Conservation (phyloP, 192 early-diverging fungal species). For the Backusella tarrabulga region DNA sequence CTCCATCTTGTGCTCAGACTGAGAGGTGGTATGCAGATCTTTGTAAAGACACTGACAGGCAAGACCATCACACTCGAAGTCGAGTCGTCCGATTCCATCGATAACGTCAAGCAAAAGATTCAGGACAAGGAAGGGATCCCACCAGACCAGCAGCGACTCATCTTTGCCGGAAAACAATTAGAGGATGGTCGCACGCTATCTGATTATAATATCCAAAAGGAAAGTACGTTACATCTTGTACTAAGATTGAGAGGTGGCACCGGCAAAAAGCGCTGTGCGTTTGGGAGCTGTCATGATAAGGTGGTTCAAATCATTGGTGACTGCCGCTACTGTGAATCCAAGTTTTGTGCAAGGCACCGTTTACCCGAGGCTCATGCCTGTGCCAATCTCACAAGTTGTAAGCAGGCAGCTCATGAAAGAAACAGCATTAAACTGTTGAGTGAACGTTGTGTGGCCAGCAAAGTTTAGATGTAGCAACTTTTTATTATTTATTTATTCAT, state of each 20-base stretch:
- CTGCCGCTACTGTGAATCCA: slow-evolving; percentile 59
- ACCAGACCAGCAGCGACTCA: slow-evolving; percentile 77
- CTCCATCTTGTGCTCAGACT: slow-evolving; percentile 67
- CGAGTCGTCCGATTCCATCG: slow-evolving; percentile 90
- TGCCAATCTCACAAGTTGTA: slow-evolving; percentile 58
- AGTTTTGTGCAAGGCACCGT: slow-evolving; percentile 70
- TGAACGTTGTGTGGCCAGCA: slow-evolving; percentile 69
- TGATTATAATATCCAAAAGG: slow-evolving; percentile 82
- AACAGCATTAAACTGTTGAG: slow-evolving; percentile 55
- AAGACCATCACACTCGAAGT: slow-evolving; percentile 90
- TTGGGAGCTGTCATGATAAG: slow-evolving; percentile 45
- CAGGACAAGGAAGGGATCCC: slow-evolving; percentile 77
- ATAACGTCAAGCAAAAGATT: slow-evolving; percentile 73
- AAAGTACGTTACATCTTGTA: slow-evolving; percentile 73
- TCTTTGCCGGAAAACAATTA: slow-evolving; percentile 80
- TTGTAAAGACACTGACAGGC: slow-evolving; percentile 85
- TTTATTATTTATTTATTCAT: background rate
- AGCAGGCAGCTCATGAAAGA: slow-evolving; percentile 53
- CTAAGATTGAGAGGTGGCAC: slow-evolving; percentile 72
- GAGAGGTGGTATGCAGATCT: slow-evolving; percentile 80
- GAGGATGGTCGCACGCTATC: slow-evolving; percentile 68
- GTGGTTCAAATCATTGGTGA: slow-evolving; percentile 67
- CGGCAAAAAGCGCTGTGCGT: slow-evolving; percentile 32
- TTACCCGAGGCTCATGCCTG: slow-evolving; percentile 73
- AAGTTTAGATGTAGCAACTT: slow-evolving; percentile 46